Conservation (phyloP, 305 asterid genomes). For the Euphrasia arctica region DNA sequence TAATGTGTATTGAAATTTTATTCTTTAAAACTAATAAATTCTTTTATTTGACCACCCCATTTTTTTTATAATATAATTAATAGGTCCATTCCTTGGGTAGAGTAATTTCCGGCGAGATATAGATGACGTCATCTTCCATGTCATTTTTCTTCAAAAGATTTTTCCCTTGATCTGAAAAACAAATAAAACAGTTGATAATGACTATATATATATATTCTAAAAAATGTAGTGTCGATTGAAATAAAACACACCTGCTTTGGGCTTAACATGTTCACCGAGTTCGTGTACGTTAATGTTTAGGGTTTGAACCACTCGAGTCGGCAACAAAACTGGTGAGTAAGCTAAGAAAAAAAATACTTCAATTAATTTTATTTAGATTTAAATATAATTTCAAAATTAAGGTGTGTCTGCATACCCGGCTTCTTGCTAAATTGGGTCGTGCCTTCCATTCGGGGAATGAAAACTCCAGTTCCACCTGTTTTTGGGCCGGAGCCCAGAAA, state of each 20-base stretch:
- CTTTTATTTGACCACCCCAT: too few species aligned
- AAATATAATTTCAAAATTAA: background rate
- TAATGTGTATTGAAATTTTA: too few species aligned
- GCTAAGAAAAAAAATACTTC: constrained; percentile 24
- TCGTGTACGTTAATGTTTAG: constrained; percentile 67
- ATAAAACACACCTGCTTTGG: constrained; percentile 36
- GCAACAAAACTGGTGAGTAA: constrained; percentile 62
- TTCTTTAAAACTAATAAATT: too few species aligned
- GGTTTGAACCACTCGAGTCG: constrained; percentile 55
- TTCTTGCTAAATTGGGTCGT: constrained; percentile 28
- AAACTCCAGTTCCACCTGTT: constrained; percentile 64
- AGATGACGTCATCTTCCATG: too few species aligned
- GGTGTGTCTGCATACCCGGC: constrained; percentile 34
- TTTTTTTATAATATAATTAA: too few species aligned
- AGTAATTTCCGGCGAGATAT: too few species aligned
- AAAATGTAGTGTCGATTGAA: background rate
- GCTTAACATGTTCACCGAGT: constrained; percentile 36
- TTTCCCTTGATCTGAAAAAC: too few species aligned
- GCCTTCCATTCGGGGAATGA: constrained; percentile 55
- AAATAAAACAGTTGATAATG: background rate
- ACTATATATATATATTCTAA: background rate
- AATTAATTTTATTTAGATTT: background rate
- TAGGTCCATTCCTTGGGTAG: too few species aligned
- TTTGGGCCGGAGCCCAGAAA: constrained; percentile 44
- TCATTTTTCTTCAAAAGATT: too few species aligned